Evolutionary conservation across 345 rosid genomes (phyloP), one percentile per base, ranked within the genome.

Genomic region (Heritiera fomes): DNA sequence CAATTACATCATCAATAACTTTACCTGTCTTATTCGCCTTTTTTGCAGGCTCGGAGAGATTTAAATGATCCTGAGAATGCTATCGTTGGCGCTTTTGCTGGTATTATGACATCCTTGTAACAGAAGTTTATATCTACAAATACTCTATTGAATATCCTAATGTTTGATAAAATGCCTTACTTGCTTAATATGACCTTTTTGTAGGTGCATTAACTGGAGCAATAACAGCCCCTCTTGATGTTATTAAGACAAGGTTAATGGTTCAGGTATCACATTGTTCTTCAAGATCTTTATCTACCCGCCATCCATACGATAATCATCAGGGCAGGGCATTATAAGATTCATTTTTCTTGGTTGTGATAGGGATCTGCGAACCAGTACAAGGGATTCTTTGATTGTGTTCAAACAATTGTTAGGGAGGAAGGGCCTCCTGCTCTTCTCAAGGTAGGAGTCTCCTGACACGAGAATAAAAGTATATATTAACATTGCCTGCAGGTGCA

Each of bases 201-300:
- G 67, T 50, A 94, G 99, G 98, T 80, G 99, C 98, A 68, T 80
- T 94, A 67, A 96, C 99, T 14, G 99, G 98, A 84, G 99, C 98
- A 59, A 88, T 94, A 79, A 96, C 99, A 72, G 94, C 99, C 67
- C 99, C 99, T 8, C 97, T 92, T 14, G 99, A 94, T 84, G 98
- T 96, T 80, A 91, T 96, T 77, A 96, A 96, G 87, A 96, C 99
- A 62, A 92, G 99, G 69, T 83, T 94, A 84, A 96, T 96, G 99
- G 87, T 89, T 90, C 98, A 96, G 97, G 99, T 94, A 85, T 53
- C 40, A 61, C 0, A 7, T 70, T 83, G 77, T 58, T 30, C 18
- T 9, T 80, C 14, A 8, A 53, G 30, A 53, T 34, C 20, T 18
- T 63, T 52, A 30, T 77, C 60, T 40, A 6, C 52, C 77, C 6